Conservation (phyloP, 768 basidiomycete genomes). For the Termitomyces sp. region DNA sequence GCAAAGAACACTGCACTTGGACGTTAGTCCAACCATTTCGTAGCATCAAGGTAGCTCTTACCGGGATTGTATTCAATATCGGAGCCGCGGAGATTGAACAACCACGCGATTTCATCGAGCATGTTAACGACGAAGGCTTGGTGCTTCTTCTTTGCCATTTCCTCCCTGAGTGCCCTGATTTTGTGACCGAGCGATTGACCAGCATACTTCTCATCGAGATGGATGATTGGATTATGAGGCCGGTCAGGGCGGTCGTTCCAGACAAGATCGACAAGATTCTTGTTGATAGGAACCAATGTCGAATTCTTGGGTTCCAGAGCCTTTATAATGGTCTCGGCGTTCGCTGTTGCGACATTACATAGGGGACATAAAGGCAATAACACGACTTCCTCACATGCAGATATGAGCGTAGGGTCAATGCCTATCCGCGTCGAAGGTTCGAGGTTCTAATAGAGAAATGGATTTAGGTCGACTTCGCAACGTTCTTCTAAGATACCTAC, state of each 20-base stretch:
- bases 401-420: constrained; percentile 76
- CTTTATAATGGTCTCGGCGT: constrained; percentile 60
- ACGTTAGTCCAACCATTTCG: neutral
- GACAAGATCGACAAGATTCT: constrained; percentile 77
- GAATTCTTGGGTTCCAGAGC: constrained; percentile 53
- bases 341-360: constrained; percentile 33
- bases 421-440: constrained; percentile 64
- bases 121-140: constrained; percentile 79
- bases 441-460: constrained; percentile 44
- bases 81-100: constrained; percentile 87
- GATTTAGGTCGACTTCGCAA: neutral
- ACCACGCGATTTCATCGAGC: constrained; percentile 94
- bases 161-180: constrained; percentile 59
- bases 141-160: constrained; percentile 57
- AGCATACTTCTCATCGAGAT: constrained; percentile 71
- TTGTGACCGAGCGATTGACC: constrained; percentile 69
- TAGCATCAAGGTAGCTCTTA: neutral
- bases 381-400: constrained; percentile 43
- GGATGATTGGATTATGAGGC: constrained; percentile 63
- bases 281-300: constrained; percentile 55
- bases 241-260: constrained; percentile 74
- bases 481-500: constrained; percentile 27
- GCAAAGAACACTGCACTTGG: constrained; percentile 76
- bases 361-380: neutral
- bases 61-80: constrained; percentile 85